Evolutionary conservation across 129 eudicot genomes (phyloP).

Genomic region (Rutidosis leptorrhynchoides): DNA sequence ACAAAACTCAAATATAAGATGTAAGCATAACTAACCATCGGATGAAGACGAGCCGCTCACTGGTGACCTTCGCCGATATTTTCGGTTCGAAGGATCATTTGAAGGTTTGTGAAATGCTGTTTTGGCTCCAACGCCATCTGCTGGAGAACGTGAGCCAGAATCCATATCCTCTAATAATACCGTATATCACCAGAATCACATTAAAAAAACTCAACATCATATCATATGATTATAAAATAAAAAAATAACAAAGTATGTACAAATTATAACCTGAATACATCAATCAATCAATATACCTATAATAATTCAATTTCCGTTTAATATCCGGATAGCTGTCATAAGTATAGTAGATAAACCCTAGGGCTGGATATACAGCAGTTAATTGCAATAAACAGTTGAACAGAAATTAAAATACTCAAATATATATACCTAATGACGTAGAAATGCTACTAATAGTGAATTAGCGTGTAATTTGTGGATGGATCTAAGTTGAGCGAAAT

Average conservation of each 20-base stretch:
- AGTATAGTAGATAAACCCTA: conserved; percentile 11
- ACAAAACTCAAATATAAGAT: background rate
- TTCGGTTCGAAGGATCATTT: conserved; percentile 65
- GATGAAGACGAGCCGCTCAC: conserved; percentile 52
- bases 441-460: background rate
- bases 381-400: background rate
- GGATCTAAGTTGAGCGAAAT: conserved; percentile 15
- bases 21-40: conserved; percentile 55
- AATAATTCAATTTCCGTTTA: conserved; percentile 18
- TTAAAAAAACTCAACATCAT: background rate
- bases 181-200: conserved; percentile 16
- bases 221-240: background rate
- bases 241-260: background rate
- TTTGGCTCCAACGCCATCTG: conserved; percentile 41
- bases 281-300: conserved; percentile 7
- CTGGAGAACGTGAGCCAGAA: conserved; percentile 41
- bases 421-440: background rate
- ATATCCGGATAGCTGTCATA: conserved; percentile 13
- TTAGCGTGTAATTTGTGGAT: background rate
- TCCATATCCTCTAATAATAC: conserved; percentile 50
- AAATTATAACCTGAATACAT: background rate
- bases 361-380: background rate
- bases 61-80: conserved; percentile 80
- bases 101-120: conserved; percentile 74
- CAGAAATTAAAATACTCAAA: background rate